Evolutionary conservation across 164 flowering plant genomes (phyloP), one percentile per base, ranked within the genome.

Genomic region (Paratinospora sagittata): DNA sequence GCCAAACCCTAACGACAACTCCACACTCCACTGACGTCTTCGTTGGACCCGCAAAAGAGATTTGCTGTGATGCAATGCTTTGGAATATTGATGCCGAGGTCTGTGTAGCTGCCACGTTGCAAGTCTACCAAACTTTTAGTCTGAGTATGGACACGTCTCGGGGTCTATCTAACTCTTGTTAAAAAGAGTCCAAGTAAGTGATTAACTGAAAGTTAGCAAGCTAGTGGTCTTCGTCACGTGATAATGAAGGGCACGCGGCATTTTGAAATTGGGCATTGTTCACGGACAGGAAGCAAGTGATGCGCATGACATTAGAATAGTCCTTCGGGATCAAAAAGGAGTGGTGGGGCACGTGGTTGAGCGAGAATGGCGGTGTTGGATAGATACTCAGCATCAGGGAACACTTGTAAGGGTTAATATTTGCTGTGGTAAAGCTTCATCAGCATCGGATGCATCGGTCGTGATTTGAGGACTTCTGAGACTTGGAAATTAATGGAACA

Each of bases 1-100:
- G 4, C 58, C 65, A 60, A 66, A 57, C 70, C 70, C 74, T 52
- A 71, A 63, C 12, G 19, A 9, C 27, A 12, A 60, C n/a, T n/a
- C n/a, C n/a, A n/a, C 34, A 2, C 65, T 27, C 63, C 63, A 60
- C 63, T 60, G 30, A 23, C 30, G 27, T 0, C 27, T 26, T 60
- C 27, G 30, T 23, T 60, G 14, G 63, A n/a, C n/a, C n/a, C 8
- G 12, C 23, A 60, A 13, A 23, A 23, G 30, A 27, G 30, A 60
- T 26, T 23, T 27, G 24, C 16, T 60, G 63, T 60, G 12, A 49
- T 0, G 26, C 30, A 60, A 24, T 3, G 30, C 30, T 21, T 60
- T 10, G 14, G 3, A 60, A 60, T 23, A 7, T 60, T 26, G 63
- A 60, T 60, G 63, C 19, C 21, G 58, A 52, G 58, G 21, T 19